These are phyloP conservation scores for Talaromyces amestolkiae DNA, from an alignment of 2,329 filamentous ascomycete genomes.

Conservation along the genomic window DNA sequence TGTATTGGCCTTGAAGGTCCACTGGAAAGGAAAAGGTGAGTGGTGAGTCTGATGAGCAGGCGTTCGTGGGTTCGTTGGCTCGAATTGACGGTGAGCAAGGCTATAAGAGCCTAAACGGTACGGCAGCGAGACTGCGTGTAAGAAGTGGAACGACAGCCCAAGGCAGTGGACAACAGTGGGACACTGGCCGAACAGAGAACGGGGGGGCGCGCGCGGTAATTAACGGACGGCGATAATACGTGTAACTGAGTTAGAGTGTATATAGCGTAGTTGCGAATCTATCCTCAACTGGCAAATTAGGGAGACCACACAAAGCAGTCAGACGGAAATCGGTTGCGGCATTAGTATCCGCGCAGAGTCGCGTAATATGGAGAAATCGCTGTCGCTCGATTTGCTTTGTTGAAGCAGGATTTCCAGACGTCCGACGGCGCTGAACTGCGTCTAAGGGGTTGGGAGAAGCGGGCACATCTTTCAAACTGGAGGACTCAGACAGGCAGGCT, in stretches of 20 bases:
- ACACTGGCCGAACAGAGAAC: neutral
- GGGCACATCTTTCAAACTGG: neutral
- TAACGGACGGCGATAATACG: slow-evolving; percentile 7
- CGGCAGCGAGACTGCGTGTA: slow-evolving; percentile 4
- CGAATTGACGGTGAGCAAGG: slow-evolving; percentile 17
- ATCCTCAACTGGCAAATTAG: neutral
- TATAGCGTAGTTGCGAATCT: slow-evolving; percentile 2
- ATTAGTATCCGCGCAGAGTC: slow-evolving; percentile 1
- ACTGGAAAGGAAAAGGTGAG: slow-evolving; percentile 5
- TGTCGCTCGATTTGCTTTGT: neutral
- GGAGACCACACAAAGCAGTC: neutral
- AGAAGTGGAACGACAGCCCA: slow-evolving; percentile 7
- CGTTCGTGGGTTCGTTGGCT: slow-evolving; percentile 11
- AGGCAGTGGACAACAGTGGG: slow-evolving; percentile 9
- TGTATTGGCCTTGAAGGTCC: slow-evolving; percentile 17
- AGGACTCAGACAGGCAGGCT: neutral
- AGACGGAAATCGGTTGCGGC: slow-evolving; percentile 7
- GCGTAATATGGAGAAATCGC: neutral
- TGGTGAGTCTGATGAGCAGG: slow-evolving; percentile 8
- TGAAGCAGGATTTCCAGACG: neutral
- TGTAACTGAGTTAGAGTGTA: neutral
- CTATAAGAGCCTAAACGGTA: slow-evolving; percentile 8
- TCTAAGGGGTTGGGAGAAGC: slow-evolving; percentile 8
- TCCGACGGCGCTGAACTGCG: slow-evolving; percentile 1
- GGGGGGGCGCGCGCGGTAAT: slow-evolving; percentile 11